Conservation (phyloP, 1,284 basidiomycete species). For the Ganoderma lucidum region DNA sequence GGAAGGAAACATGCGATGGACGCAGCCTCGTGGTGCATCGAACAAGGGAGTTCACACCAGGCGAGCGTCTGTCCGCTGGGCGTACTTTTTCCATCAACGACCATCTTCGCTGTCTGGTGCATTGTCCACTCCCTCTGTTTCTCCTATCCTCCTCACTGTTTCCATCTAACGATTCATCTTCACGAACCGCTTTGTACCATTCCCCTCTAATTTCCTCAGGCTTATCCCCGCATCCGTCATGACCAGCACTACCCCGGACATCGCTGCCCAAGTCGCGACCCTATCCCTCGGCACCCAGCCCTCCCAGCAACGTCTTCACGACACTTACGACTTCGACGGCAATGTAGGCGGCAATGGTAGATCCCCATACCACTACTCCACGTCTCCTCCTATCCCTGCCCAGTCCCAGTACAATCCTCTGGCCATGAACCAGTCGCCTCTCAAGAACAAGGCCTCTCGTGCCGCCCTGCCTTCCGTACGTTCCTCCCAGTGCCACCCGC, state of each 20-base stretch:
- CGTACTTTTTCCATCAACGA: conserved; percentile 38
- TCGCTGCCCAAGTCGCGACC: conserved; percentile 55
- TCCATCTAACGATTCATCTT: conserved; percentile 40
- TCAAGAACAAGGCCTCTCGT: conserved; percentile 76
- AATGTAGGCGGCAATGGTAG: conserved; percentile 56
- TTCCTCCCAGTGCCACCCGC: conserved; percentile 33
- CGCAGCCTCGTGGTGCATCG: conserved; percentile 31
- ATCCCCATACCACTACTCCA: conserved; percentile 72
- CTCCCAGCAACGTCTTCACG: conserved; percentile 80
- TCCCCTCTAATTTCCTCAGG: conserved; percentile 30
- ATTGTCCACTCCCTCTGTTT: conserved; percentile 37
- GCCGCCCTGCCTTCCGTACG: conserved; percentile 75
- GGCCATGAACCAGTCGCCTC: conserved; percentile 67
- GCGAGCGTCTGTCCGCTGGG: conserved; percentile 30
- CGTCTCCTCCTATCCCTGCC: conserved; percentile 69
- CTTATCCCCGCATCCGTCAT: conserved; percentile 54
- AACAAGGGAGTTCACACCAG: conserved; percentile 31
- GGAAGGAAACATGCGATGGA: conserved; percentile 9
- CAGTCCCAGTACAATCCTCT: conserved; percentile 72
- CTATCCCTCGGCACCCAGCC: conserved; percentile 70
- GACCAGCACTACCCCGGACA: conserved; percentile 75
- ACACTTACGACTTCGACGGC: conserved; percentile 84
- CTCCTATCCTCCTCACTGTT: conserved; percentile 33
- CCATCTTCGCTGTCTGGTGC: conserved; percentile 37
- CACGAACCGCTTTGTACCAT: conserved; percentile 38